Conservation (phyloP, 192 early-diverging fungal genomes). For the Backusella morwellensis region DNA sequence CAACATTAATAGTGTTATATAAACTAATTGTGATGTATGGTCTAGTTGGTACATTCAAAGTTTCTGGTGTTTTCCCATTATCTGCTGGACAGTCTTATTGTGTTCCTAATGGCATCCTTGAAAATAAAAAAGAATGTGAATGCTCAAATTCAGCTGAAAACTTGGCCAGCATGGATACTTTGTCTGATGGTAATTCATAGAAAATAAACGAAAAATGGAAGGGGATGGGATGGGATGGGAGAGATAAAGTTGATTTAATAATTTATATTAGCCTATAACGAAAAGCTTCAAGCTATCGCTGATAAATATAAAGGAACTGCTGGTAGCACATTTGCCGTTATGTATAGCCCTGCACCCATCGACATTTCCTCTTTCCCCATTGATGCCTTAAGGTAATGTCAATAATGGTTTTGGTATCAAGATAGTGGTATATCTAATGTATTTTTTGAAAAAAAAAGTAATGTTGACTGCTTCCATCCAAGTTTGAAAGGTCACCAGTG, state of each 20-base stretch:
- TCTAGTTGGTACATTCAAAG: constrained; percentile 1
- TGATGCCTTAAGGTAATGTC: constrained; percentile 7
- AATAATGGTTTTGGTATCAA: neutral
- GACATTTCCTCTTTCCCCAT: constrained; percentile 11
- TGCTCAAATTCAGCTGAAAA: neutral
- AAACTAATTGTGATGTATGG: neutral
- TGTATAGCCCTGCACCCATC: constrained; percentile 10
- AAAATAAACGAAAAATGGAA: neutral
- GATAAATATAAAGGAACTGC: constrained; percentile 10
- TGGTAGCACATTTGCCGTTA: constrained; percentile 10
- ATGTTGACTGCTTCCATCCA: constrained; percentile 27
- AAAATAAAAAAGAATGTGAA: neutral
- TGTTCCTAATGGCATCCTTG: constrained; percentile 6
- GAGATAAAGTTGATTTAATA: neutral
- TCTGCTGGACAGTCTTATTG: neutral
- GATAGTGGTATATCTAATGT: neutral
- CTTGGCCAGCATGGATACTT: neutral
- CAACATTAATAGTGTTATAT: neutral
- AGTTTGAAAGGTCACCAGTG: constrained; percentile 20
- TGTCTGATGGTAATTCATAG: constrained; percentile 7
- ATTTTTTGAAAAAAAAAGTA: neutral
- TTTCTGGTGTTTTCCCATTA: constrained; percentile 4
- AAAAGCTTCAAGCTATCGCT: constrained; percentile 4
- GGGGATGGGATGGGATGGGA: neutral
- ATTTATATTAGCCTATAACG: constrained; percentile 13